Percentiles rank a stretch among this genome's conserved stretches.
Conservation (phyloP, 192 early-diverging fungal species). For the Haplosporangium gracile region DNA sequence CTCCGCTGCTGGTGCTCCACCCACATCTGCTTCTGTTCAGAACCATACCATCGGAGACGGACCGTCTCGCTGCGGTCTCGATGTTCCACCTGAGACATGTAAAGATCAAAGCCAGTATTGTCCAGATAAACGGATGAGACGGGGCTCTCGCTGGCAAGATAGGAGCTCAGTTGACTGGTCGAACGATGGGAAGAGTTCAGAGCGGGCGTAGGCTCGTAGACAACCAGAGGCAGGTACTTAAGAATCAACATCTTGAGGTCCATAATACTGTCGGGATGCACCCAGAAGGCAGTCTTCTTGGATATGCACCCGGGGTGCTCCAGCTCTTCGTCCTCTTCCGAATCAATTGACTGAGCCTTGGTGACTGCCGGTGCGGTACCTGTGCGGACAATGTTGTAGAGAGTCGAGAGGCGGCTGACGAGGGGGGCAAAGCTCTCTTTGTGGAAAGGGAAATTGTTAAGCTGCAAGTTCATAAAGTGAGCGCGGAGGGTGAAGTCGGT, state of each 20-base stretch:
- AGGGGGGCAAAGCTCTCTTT: conserved; percentile 86
- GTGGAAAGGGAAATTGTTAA: conserved; percentile 85
- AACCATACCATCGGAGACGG: conserved; percentile 92
- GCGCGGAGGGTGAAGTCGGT: conserved; percentile 78
- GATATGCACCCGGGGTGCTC: conserved; percentile 56
- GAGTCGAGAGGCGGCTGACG: conserved; percentile 84
- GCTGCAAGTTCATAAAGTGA: conserved; percentile 77
- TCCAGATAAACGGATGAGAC: conserved; percentile 94
- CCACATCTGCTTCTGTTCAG: conserved; percentile 82
- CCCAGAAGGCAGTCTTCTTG: conserved; percentile 87
- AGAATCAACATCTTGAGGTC: conserved; percentile 89
- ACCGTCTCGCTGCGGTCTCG: conserved; percentile 85
- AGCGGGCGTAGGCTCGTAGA: conserved; percentile 75
- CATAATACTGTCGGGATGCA: conserved; percentile 90
- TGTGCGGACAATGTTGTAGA: conserved; percentile 81
- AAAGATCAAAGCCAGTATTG: conserved; percentile 86
- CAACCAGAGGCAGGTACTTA: conserved; percentile 86
- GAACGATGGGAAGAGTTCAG: conserved; percentile 33
- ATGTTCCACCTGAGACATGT: conserved; percentile 83
- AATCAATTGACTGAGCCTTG: conserved; percentile 35
- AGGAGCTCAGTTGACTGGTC: conserved; percentile 35
- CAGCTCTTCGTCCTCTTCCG: conserved; percentile 50
- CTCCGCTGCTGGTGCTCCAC: conserved; percentile 91
- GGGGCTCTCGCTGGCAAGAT: conserved; percentile 43
- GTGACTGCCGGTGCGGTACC: conserved; percentile 46